Conservation (phyloP, 306 rosid genomes). For the Inga laurina region DNA sequence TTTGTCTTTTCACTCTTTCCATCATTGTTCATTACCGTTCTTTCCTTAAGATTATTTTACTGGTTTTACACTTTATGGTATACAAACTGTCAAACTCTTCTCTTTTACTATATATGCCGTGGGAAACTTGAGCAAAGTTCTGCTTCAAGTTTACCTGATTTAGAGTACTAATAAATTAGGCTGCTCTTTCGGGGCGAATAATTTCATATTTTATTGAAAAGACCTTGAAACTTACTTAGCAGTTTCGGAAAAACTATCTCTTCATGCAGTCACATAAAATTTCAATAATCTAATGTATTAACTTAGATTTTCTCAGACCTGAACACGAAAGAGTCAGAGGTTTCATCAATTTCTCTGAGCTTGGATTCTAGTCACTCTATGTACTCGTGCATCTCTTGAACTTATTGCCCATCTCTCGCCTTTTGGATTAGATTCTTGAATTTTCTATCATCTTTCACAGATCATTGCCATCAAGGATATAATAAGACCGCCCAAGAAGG, state of each 20-base stretch:
- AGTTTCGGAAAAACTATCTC: background rate
- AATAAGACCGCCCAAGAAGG: constrained; percentile 78
- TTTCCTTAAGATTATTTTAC: background rate
- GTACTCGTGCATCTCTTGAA: background rate
- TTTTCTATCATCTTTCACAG: constrained; percentile 39
- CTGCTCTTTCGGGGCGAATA: background rate
- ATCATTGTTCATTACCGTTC: background rate
- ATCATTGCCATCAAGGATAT: constrained; percentile 76
- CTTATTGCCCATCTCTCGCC: constrained; percentile 2
- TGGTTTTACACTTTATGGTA: background rate
- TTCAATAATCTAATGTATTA: background rate
- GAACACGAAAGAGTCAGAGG: background rate
- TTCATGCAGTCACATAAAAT: background rate
- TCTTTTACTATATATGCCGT: constrained; percentile 5
- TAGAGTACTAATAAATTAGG: background rate
- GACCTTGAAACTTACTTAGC: background rate
- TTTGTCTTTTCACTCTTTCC: background rate
- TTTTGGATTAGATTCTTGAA: constrained; percentile 36
- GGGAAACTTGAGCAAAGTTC: constrained; percentile 16
- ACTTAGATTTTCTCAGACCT: background rate
- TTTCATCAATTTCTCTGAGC: background rate
- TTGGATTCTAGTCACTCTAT: background rate
- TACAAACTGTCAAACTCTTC: background rate
- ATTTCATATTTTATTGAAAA: constrained; percentile 5
- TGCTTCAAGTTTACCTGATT: constrained; percentile 2